Evolutionary conservation across 306 rosid species (phyloP).

Genomic region (Acacia acuminata): DNA sequence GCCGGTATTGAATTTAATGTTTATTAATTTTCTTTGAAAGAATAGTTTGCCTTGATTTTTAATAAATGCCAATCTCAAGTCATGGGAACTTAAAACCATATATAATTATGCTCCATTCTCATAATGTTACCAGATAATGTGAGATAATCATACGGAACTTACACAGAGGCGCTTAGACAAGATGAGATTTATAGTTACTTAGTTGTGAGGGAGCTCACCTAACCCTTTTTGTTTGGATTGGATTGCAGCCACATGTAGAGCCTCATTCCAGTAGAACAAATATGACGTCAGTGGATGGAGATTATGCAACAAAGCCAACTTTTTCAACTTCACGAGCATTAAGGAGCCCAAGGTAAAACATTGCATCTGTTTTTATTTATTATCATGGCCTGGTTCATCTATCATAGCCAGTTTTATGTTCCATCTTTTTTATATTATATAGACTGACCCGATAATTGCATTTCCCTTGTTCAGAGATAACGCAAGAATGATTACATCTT

Average conservation of each 20-base stretch:
- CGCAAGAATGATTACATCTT: constrained; percentile 66
- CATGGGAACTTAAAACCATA: not conserved
- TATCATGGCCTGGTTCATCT: constrained; percentile 3
- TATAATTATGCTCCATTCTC: not conserved
- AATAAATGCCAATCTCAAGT: constrained; percentile 1
- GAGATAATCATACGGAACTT: not conserved
- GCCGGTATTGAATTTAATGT: constrained; percentile 56
- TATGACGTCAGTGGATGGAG: constrained; percentile 44
- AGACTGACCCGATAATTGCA: constrained; percentile 15
- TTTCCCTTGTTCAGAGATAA: constrained; percentile 60
- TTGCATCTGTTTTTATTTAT: constrained; percentile 22
- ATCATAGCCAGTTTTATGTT: constrained; percentile 6
- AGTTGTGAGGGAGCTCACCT: not conserved
- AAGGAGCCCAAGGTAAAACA: constrained; percentile 48
- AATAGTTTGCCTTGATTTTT: constrained; percentile 23
- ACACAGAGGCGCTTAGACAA: not conserved
- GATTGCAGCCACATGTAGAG: constrained; percentile 47
- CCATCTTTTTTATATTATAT: constrained; percentile 1
- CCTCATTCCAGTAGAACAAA: constrained; percentile 41
- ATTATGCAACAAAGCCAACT: constrained; percentile 41
- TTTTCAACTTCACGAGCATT: constrained; percentile 37
- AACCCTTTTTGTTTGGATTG: constrained; percentile 14
- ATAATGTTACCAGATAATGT: not conserved
- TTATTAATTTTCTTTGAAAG: constrained; percentile 13
- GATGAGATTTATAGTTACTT: no score